Percentiles rank a stretch among this genome's conserved stretches.
Conservation (phyloP, 345 rosid genomes). For the Pseudoturritis turrita region DNA sequence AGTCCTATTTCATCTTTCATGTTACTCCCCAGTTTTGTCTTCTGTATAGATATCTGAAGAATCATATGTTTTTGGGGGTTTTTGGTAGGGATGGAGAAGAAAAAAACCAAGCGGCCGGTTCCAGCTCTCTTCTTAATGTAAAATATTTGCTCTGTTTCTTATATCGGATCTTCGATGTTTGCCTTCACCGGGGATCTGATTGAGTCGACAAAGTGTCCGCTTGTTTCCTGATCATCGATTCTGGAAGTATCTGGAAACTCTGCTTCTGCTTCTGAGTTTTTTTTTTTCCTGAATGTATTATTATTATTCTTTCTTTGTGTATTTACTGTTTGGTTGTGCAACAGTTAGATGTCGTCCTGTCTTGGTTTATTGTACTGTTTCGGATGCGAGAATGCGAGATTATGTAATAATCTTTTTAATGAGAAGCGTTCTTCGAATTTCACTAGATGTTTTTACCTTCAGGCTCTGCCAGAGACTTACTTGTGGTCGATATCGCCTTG, state of each 20-base stretch:
- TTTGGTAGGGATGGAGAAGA: conserved; percentile 93
- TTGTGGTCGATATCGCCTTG: no score
- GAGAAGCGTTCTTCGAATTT: conserved; percentile 12
- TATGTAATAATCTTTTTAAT: conserved; percentile 16
- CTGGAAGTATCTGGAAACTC: background rate
- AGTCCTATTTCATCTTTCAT: conserved; percentile 24
- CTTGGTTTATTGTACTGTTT: conserved; percentile 13
- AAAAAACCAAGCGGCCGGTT: conserved; percentile 77
- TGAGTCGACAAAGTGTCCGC: conserved; percentile 3
- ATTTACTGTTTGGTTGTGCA: conserved; percentile 20
- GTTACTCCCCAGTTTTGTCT: background rate
- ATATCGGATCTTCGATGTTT: background rate
- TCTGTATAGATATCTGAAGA: background rate
- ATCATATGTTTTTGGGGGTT: background rate
- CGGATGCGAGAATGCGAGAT: background rate
- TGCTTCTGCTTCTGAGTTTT: conserved; percentile 13
- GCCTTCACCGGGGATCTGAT: background rate
- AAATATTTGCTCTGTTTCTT: background rate
- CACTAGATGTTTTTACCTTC: background rate
- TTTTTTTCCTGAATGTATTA: background rate
- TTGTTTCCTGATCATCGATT: conserved; percentile 3
- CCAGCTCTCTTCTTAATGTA: conserved; percentile 60
- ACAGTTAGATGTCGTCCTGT: conserved; percentile 1
- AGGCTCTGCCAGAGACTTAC: background rate
- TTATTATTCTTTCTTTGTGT: background rate